Evolutionary conservation across 306 rosid genomes (phyloP), one percentile per base, ranked within the genome.

Genomic region (Fragaria ananassa): DNA sequence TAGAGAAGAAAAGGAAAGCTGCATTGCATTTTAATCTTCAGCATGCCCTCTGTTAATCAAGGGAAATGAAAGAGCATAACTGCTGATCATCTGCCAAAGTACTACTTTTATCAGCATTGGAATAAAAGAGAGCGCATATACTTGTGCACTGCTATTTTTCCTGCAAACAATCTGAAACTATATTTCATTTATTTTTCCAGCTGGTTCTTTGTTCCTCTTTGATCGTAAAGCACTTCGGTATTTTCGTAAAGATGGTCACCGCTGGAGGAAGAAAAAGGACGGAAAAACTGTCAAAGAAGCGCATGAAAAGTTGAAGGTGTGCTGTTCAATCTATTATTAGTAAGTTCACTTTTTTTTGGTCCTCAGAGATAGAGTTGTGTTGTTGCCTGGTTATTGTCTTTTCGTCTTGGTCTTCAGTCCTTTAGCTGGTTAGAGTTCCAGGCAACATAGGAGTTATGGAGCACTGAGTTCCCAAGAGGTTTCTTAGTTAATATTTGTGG

Each of bases 261-360:
- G 87, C 69, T 91, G 97, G 97, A 86, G 91, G 86, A 91, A 91
- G 87, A 91, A 89, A 78, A 89, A 86, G 81, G 97, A 89, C 77
- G 97, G 97, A 62, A 89, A 86, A 76, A 85, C 97, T 56, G 86
- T 91, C 57, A 89, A 82, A 88, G 97, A 91, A 88, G 92, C 94
- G 41, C 94, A 89, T 82, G 97, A 91, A 86, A 89, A 89, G 91
- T 85, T 91, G 89, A 91, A 91, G 94, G 97, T 89, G 91, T 89
- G 93, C 91, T 83, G 90, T 85, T 84, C 88, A 81, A 86, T 86
- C 82, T 89, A 61, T 85, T 86, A 79, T 85, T 89, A 75, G 90
- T 88, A 85, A 85, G 88, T 88, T 83, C 79, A 77, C 80, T 47
- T 78, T 82, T 84, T 61, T 49, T 70, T 57, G 81, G 77, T 78